A percentile compares a stretch with the other conserved stretches of the same genome.
Evolutionary conservation across 331 rosid genomes (phyloP).

Genomic region (Malus hybrid): DNA sequence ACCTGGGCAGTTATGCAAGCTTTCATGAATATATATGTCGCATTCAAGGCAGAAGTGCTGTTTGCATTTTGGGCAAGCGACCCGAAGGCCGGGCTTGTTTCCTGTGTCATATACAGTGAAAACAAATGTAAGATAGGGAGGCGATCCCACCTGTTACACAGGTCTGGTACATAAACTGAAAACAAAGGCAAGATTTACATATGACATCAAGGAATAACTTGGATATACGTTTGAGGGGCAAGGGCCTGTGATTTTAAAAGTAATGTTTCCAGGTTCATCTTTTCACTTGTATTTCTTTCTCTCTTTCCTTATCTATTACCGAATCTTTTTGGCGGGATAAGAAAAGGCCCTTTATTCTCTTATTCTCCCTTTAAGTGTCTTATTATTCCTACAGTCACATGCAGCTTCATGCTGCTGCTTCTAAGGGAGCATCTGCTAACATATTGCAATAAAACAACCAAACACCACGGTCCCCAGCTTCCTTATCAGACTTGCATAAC

Average conservation of each 20-base stretch:
- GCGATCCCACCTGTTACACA: neutral
- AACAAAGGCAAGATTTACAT: neutral
- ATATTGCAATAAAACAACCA: neutral
- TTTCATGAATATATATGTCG: conserved; percentile 86
- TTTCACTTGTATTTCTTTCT: neutral
- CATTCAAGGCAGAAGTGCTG: conserved; percentile 88
- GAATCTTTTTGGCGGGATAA: neutral
- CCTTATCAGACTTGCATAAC: neutral
- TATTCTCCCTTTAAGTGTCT: too few species aligned
- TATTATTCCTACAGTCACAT: neutral
- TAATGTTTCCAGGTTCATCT: neutral
- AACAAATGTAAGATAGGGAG: neutral
- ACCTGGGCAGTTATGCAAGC: conserved; percentile 97
- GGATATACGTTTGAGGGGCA: neutral
- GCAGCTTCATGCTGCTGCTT: neutral
- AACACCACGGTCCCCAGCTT: neutral
- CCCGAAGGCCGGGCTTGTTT: conserved; percentile 55
- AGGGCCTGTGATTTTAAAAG: neutral
- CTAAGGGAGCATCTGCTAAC: neutral
- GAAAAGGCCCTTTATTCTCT: neutral
- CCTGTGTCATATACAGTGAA: conserved; percentile 38
- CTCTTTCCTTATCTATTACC: neutral
- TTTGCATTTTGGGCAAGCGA: conserved; percentile 74
- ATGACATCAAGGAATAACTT: neutral
- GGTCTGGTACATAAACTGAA: conserved; percentile 1